Conservation (phyloP, 495 filamentous ascomycete genomes). For the Evernia prunastri region DNA sequence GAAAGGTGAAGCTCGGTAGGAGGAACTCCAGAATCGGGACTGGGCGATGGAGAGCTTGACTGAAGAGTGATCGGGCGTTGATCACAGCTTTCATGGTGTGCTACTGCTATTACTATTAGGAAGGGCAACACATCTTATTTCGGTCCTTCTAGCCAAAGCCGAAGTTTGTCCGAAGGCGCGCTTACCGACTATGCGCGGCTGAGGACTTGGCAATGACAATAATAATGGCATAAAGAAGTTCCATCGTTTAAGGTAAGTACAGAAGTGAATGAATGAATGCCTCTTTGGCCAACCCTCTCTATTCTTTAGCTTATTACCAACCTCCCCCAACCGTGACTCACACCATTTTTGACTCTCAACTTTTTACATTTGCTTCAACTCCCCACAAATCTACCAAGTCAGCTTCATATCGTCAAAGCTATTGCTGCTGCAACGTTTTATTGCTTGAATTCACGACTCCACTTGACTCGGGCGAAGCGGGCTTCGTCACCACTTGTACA, state of each 20-base stretch:
- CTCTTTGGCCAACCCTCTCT: background rate
- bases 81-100: slow-evolving; percentile 9
- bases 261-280: slow-evolving; percentile 6
- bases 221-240: background rate
- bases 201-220: background rate
- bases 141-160: background rate
- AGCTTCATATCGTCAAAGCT: background rate
- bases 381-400: background rate
- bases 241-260: background rate
- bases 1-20: slow-evolving; percentile 22
- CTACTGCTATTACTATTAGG: background rate
- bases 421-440: background rate
- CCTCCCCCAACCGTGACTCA: background rate
- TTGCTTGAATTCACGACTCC: background rate
- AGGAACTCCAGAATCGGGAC: slow-evolving; percentile 30
- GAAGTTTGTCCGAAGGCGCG: slow-evolving; percentile 1
- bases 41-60: background rate
- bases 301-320: background rate
- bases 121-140: too few relatives aligned
- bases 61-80: background rate
- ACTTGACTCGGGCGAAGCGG: slow-evolving; percentile 10
- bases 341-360: background rate
- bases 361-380: slow-evolving; percentile 3
- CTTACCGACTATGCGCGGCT: background rate
- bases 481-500: slow-evolving; percentile 1